Base-by-base conservation (phyloP, 805 yeast genomes). In the Komagataella pseudopastoris region DNA sequence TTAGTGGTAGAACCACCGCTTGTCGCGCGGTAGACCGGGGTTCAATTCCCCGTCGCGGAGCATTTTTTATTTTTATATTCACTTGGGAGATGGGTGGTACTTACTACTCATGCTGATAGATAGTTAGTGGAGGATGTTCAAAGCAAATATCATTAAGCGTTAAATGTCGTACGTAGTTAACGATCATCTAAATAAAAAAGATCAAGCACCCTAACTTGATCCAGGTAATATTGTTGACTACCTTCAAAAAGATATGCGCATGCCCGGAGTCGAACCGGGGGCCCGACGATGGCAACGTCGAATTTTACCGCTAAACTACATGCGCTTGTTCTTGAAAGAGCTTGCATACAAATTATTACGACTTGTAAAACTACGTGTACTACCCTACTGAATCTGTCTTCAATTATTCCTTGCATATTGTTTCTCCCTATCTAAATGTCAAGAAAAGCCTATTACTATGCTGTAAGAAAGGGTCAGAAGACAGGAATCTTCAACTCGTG, bases 401-500 rank as follows among this genome's bases (percentile, higher is more conserved):
- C 4, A 20, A 30, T 10, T 30, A 14, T 10, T 30, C 5, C 12
- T 10, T 6, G 4, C 14, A 30, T 8, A 30, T 5, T 30, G 39
- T 10, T 30, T 14, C 39, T 30, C 39, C 3, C 23, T 6, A 47
- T 10, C 14, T 10, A 30, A 30, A 50, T 24, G 51, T 49, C 39
- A 14, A 56, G 56, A 4, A 60, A 60, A 50, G 54, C 54, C 3
- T 52, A 61, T 5, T 75, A 56, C 55, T 81, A 81, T 56, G 86
- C 84, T 0, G 85, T 81, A 1, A 70, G 65, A 24, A 66, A 63
- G 4, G 88, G 88, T 1, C 66, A 79, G 16, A 52, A 54, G 2
- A 59, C 66, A 1, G 96, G 95, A 0, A 69, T 88, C 1, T 88
- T 67, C 63, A 56, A 52, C 6, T 63, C 63, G 17, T 88, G 96